These are phyloP conservation scores for Murraya koenigii DNA, from an alignment of 345 rosid species.

Conservation along the genomic window DNA sequence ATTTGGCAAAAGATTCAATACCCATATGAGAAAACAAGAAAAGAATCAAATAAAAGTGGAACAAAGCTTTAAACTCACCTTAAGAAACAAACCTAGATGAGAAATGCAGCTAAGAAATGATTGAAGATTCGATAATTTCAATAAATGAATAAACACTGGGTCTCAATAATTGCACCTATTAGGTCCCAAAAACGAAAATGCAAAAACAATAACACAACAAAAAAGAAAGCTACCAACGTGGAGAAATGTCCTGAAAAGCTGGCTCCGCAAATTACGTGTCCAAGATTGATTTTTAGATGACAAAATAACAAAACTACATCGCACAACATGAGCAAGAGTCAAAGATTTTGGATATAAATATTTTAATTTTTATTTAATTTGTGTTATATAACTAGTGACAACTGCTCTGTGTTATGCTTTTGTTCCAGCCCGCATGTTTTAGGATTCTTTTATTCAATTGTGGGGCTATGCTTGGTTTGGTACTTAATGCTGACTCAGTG, in stretches of 20 bases:
- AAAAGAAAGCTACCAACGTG: conserved; percentile 26
- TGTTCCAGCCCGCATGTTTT: conserved; percentile 15
- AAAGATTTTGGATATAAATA: not conserved
- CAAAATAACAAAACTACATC: not conserved
- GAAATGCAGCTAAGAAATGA: not conserved
- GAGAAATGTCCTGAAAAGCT: conserved; percentile 30
- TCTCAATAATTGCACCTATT: conserved; percentile 33
- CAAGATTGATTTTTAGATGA: not conserved
- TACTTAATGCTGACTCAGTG: not conserved
- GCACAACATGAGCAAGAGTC: conserved; percentile 14
- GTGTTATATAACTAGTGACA: not conserved
- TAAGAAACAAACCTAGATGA: not conserved
- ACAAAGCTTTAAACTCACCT: conserved; percentile 1
- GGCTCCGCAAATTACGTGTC: conserved; percentile 55
- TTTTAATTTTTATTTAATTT: not conserved
- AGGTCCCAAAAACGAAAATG: not conserved
- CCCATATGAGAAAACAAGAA: conserved; percentile 9
- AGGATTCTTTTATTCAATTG: not conserved
- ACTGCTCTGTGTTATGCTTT: not conserved
- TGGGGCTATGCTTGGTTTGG: conserved; percentile 2
- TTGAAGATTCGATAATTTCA: not conserved
- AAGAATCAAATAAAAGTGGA: not conserved
- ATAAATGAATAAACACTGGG: not conserved
- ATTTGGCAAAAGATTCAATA: not conserved
- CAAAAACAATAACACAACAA: not conserved